phyloP scores from a whole-genome alignment of 768 basidiomycete genomes.

The Lyophyllum shimeji region DNA sequence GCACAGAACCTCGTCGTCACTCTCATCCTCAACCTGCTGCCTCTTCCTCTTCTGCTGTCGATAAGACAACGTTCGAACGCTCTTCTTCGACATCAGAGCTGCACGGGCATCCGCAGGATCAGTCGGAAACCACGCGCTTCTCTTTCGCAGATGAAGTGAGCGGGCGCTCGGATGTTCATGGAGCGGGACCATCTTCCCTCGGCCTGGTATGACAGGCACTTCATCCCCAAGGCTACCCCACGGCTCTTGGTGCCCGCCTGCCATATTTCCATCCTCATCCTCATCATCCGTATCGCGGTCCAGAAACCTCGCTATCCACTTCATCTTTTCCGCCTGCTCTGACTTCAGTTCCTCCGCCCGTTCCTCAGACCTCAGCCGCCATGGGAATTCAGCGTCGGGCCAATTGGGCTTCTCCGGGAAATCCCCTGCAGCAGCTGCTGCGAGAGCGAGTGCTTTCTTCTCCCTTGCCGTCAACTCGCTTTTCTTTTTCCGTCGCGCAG shows the following conservation, averaged over 20 bases:
- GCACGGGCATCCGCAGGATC: conserved; percentile 79
- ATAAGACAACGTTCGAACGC: conserved; percentile 59
- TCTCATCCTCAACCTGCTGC: conserved; percentile 34
- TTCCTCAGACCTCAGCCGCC: conserved; percentile 63
- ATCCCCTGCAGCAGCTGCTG: conserved; percentile 28
- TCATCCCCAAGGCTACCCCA: neutral
- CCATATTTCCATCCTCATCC: conserved; percentile 36
- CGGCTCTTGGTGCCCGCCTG: conserved; percentile 4
- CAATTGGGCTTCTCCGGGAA: conserved; percentile 60
- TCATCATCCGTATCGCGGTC: conserved; percentile 71
- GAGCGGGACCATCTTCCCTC: conserved; percentile 64
- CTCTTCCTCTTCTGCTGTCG: conserved; percentile 45
- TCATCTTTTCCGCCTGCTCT: conserved; percentile 59
- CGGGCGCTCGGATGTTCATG: conserved; percentile 36
- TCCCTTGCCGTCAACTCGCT: conserved; percentile 33
- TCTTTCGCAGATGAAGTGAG: conserved; percentile 20
- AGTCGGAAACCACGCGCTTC: conserved; percentile 45
- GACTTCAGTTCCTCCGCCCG: conserved; percentile 49
- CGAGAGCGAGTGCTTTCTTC: conserved; percentile 26
- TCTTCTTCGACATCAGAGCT: conserved; percentile 71
- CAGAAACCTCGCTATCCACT: conserved; percentile 69
- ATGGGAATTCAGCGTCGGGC: conserved; percentile 80
- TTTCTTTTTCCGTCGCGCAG: conserved; percentile 52
- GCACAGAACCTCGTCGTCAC: conserved; percentile 57
- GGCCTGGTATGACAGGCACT: conserved; percentile 34